Conservation (phyloP, 164 flowering plant genomes). For the Magnolia kwangsiensis region DNA sequence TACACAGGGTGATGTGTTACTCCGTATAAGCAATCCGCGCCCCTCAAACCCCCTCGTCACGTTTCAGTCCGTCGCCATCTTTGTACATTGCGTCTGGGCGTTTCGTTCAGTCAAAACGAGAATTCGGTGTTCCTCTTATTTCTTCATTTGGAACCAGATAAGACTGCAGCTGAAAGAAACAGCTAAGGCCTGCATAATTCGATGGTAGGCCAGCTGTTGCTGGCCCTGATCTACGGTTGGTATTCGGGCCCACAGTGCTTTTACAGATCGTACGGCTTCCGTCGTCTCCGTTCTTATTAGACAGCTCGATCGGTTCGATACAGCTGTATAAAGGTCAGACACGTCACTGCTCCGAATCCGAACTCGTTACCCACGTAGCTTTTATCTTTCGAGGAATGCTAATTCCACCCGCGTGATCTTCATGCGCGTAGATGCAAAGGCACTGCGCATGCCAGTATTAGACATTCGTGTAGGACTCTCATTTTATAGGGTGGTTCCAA, state of each 20-base stretch:
- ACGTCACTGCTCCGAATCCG: not conserved
- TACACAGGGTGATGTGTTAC: no score
- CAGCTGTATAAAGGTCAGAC: constrained; percentile 1
- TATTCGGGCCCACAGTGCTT: not conserved
- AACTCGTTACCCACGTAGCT: not conserved
- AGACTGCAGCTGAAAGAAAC: not conserved
- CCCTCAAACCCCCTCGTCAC: no score
- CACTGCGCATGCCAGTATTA: no score
- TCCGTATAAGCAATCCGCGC: no score
- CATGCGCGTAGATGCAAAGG: no score
- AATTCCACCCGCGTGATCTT: no score
- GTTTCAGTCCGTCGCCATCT: no score
- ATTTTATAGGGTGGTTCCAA: no score
- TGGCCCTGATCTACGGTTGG: constrained; percentile 1
- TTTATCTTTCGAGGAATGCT: no score
- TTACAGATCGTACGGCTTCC: not conserved
- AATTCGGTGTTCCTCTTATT: not conserved
- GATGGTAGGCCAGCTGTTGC: not conserved
- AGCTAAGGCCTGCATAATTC: not conserved
- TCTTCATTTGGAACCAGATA: not conserved
- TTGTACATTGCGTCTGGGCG: not conserved
- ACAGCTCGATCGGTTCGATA: constrained; percentile 1
- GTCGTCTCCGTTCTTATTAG: not conserved
- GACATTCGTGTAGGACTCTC: no score
- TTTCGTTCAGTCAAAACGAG: not conserved